Conservation (phyloP, 352 stramenopile species). For the Globisporangium carolinianum region DNA sequence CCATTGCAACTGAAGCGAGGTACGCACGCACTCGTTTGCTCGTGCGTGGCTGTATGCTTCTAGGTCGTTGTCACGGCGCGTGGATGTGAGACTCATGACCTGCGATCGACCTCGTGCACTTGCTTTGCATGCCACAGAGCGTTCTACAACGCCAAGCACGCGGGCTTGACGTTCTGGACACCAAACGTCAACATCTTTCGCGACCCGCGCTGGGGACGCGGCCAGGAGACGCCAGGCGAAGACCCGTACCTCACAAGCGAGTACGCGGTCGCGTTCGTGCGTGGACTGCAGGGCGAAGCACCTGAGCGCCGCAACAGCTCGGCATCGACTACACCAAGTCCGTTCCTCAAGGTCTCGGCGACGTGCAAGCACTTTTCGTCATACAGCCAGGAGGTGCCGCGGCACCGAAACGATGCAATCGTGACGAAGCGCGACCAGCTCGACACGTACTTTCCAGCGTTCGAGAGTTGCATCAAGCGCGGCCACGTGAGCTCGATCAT, state of each 20-base stretch:
- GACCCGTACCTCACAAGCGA: slow-evolving; percentile 83
- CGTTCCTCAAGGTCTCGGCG: slow-evolving; percentile 73
- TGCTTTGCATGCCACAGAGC: slow-evolving; percentile 13
- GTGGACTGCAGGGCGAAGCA: slow-evolving; percentile 68
- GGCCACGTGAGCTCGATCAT: slow-evolving; percentile 83
- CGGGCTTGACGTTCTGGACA: slow-evolving; percentile 89
- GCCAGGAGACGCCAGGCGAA: slow-evolving; percentile 88
- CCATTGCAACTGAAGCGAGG: slow-evolving; percentile 77
- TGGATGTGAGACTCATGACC: neutral
- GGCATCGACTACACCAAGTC: neutral
- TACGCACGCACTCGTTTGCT: neutral
- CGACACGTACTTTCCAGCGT: slow-evolving; percentile 87
- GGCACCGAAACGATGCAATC: slow-evolving; percentile 84
- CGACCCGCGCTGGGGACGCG: slow-evolving; percentile 89
- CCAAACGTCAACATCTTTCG: slow-evolving; percentile 92
- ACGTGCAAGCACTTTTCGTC: slow-evolving; percentile 92
- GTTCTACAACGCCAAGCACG: slow-evolving; percentile 71
- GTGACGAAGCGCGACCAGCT: slow-evolving; percentile 83
- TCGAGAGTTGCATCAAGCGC: slow-evolving; percentile 77
- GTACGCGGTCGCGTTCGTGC: slow-evolving; percentile 84
- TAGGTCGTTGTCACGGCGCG: too few relatives aligned
- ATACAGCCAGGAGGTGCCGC: slow-evolving; percentile 78
- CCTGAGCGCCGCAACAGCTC: slow-evolving; percentile 15
- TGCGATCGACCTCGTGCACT: too few relatives aligned
- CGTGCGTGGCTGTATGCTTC: too few relatives aligned